Conservation (phyloP, 2,329 filamentous ascomycete species). For the Aspergillus sclerotialis region DNA sequence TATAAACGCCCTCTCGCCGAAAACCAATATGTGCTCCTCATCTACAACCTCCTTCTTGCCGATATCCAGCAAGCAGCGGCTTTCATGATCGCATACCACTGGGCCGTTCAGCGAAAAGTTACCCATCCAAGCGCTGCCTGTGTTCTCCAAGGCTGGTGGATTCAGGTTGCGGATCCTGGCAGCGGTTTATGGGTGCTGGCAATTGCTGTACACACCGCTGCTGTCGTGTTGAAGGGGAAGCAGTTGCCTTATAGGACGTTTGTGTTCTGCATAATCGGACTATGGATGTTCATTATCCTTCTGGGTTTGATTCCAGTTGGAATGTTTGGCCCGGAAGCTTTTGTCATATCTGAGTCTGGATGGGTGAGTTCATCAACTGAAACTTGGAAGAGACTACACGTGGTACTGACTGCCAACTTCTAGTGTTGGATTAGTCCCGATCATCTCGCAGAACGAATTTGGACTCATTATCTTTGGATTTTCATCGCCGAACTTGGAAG, state of each 20-base stretch:
- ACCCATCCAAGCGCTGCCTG: slow-evolving; percentile 39
- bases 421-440: slow-evolving; percentile 46
- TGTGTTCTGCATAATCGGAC: slow-evolving; percentile 32
- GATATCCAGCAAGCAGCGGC: slow-evolving; percentile 44
- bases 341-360: slow-evolving; percentile 41
- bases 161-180: slow-evolving; percentile 45
- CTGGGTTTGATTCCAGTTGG: slow-evolving; percentile 42
- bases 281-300: slow-evolving; percentile 42
- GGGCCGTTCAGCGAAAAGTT: slow-evolving; percentile 36
- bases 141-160: slow-evolving; percentile 45
- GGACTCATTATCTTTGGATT: slow-evolving; percentile 49
- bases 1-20: slow-evolving; percentile 43
- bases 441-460: slow-evolving; percentile 41
- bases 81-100: slow-evolving; percentile 41
- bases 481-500: slow-evolving; percentile 48
- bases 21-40: slow-evolving; percentile 47
- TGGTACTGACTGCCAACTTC: slow-evolving; percentile 1
- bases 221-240: slow-evolving; percentile 42
- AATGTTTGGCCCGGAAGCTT: slow-evolving; percentile 34
- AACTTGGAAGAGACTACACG: slow-evolving; percentile 1
- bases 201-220: slow-evolving; percentile 47
- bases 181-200: slow-evolving; percentile 46
- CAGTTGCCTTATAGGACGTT: slow-evolving; percentile 40
- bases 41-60: slow-evolving; percentile 46
- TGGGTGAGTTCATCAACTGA: slow-evolving; percentile 35